These are phyloP conservation scores for Zymoseptoria tritici DNA, from an alignment of 2,329 filamentous ascomycete genomes.

Conservation along the genomic window DNA sequence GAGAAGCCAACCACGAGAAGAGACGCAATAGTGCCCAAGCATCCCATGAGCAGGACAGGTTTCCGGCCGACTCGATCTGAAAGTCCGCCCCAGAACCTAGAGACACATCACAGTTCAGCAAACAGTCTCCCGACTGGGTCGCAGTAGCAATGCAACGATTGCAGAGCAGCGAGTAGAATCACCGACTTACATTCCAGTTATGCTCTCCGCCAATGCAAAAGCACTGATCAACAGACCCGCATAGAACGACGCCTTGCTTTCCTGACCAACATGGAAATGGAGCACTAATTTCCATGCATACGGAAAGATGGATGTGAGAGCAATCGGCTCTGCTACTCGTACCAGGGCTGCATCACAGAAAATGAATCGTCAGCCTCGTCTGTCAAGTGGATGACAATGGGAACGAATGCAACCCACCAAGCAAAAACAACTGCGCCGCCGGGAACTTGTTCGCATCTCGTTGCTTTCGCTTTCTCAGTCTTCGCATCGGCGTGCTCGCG, in stretches of 20 bases:
- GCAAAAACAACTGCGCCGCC: constrained; percentile 70
- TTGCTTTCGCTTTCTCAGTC: constrained; percentile 31
- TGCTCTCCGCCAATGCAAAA: constrained; percentile 72
- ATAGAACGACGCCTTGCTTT: constrained; percentile 75
- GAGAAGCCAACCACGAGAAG: constrained; percentile 78
- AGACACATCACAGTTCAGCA: neutral
- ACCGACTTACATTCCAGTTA: constrained; percentile 61
- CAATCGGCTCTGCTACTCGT: constrained; percentile 85
- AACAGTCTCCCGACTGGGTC: neutral
- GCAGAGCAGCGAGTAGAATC: neutral
- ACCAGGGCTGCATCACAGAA: constrained; percentile 61
- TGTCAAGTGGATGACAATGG: neutral
- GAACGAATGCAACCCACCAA: constrained; percentile 54
- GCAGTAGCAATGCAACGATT: neutral
- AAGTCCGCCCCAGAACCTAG: constrained; percentile 66
- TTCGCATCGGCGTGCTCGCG: neutral
- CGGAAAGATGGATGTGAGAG: constrained; percentile 86
- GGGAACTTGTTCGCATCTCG: constrained; percentile 70
- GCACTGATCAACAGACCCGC: constrained; percentile 81
- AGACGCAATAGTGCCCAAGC: constrained; percentile 72
- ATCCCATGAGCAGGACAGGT: constrained; percentile 74
- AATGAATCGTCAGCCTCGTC: neutral
- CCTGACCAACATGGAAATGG: constrained; percentile 63
- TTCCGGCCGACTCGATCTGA: constrained; percentile 80
- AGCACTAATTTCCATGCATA: constrained; percentile 83